These are phyloP conservation scores for Fusarium xylarioides DNA, from an alignment of 2,329 filamentous ascomycete species.

Conservation along the genomic window DNA sequence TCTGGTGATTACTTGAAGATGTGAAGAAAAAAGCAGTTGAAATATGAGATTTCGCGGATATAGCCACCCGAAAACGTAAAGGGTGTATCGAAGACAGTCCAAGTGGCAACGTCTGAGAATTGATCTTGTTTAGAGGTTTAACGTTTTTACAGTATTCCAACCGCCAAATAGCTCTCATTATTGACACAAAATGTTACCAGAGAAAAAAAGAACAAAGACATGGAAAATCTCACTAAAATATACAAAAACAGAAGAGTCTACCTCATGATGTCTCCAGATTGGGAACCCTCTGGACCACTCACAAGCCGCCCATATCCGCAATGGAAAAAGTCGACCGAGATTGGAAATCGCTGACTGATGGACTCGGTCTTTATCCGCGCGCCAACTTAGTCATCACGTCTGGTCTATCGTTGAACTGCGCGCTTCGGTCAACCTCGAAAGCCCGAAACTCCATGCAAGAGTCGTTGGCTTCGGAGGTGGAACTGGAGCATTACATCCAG, in stretches of 20 bases:
- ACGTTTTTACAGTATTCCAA: constrained; percentile 1
- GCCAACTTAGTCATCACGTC: constrained; percentile 37
- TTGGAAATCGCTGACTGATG: constrained; percentile 38
- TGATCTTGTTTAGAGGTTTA: constrained; percentile 1
- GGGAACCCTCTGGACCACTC: constrained; percentile 20
- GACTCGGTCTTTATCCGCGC: constrained; percentile 30
- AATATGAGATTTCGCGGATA: background rate
- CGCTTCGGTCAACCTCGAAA: background rate
- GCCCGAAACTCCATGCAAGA: background rate
- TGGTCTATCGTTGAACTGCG: background rate
- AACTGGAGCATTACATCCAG: background rate
- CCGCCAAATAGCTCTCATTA: constrained; percentile 27
- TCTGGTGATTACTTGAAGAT: background rate
- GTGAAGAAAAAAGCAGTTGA: background rate
- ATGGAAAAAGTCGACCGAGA: constrained; percentile 6
- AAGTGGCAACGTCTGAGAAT: background rate
- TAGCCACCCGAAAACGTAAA: background rate
- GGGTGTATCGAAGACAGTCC: background rate
- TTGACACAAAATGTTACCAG: background rate
- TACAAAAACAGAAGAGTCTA: constrained; percentile 2
- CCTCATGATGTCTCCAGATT: constrained; percentile 24
- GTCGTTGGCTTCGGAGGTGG: background rate
- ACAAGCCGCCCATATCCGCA: constrained; percentile 19
- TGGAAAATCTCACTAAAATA: constrained; percentile 16
- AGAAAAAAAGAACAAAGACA: background rate